phyloP scores from a whole-genome alignment of 1,284 basidiomycete genomes.

The Ceratobasidium sp. region DNA sequence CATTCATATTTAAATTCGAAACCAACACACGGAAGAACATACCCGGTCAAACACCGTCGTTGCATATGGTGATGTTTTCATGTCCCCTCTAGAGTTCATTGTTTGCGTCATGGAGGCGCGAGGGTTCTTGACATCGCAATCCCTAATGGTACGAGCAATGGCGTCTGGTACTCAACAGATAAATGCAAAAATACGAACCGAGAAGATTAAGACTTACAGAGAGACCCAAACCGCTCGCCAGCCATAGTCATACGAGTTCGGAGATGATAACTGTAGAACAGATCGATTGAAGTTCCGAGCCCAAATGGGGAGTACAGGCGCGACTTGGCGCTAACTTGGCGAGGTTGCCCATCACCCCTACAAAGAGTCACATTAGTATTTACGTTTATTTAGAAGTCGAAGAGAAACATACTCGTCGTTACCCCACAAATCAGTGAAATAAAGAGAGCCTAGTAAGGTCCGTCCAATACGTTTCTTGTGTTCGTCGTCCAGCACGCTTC shows the following conservation, averaged over 20 bases:
- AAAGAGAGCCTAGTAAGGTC: slow-evolving; percentile 34
- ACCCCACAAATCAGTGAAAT: slow-evolving; percentile 20
- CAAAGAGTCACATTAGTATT: not conserved
- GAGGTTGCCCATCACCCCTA: not conserved
- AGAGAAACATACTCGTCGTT: not conserved
- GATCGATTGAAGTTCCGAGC: slow-evolving; percentile 38
- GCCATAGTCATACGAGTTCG: not conserved
- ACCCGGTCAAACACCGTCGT: slow-evolving; percentile 29
- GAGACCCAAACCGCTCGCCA: slow-evolving; percentile 2
- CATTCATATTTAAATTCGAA: too few relatives aligned
- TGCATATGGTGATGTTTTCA: not conserved
- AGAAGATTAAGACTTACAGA: not conserved
- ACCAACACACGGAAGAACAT: not conserved
- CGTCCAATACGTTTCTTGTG: slow-evolving; percentile 20
- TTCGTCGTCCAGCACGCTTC: slow-evolving; percentile 23
- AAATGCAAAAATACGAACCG: too few relatives aligned
- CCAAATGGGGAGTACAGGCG: slow-evolving; percentile 39
- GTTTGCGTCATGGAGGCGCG: not conserved
- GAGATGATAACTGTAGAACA: slow-evolving; percentile 22
- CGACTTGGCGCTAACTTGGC: slow-evolving; percentile 10
- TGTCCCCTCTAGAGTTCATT: not conserved
- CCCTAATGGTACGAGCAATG: not conserved
- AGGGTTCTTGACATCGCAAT: slow-evolving; percentile 17
- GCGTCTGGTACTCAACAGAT: not conserved
- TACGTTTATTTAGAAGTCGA: not conserved